Evolutionary conservation across 805 yeast genomes (phyloP), one percentile per base, ranked within the genome.

Genomic region (Ogataea angusta): DNA sequence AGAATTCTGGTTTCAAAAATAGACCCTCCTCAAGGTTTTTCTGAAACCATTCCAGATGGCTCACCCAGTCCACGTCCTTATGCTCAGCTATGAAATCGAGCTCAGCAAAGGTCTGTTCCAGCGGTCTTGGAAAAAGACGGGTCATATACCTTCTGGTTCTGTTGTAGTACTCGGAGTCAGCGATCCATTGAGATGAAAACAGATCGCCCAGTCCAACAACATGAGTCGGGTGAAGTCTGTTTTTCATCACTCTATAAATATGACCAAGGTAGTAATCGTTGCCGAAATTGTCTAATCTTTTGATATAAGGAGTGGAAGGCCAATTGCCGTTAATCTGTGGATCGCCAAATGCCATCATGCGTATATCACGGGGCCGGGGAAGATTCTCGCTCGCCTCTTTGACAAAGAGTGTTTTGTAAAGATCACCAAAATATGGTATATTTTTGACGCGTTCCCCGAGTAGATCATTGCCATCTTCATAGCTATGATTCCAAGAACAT

Each of bases 251-350:
- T 3, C 62, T 53, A 60, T 82, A 88, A 17, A 91, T 82, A 54
- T 90, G 97, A 2, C 95, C 95, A 45, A 93, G 66, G 56, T 82
- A 93, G 51, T 78, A 74, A 65, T 93, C 99, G 65, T 93, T 93
- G 2, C 96, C 99, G 56, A 63, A 83, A 40, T 85, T 84, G 57
- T 93, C 99, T 18, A 93, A 66, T 37, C 87, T 64, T 45, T 85
- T 83, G 43, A 86, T 69, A 54, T 81, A 79, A 10, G 82, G 76
- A 1, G 95, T 83, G 18, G 70, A 66, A 6, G 74, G 76, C 84
- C 87, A 80, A 51, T 81, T 77, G 2, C 99, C 99, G 47, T 91
- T 85, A 61, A 93, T 90, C 66, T 93, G 99, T 0, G 99, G 99
- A 57, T 93, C 99, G 6, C 98, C 99, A 61, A 89, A 82, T 5